Evolutionary conservation across 2,329 filamentous ascomycete genomes (phyloP).

Genomic region (Alternaria sp.): DNA sequence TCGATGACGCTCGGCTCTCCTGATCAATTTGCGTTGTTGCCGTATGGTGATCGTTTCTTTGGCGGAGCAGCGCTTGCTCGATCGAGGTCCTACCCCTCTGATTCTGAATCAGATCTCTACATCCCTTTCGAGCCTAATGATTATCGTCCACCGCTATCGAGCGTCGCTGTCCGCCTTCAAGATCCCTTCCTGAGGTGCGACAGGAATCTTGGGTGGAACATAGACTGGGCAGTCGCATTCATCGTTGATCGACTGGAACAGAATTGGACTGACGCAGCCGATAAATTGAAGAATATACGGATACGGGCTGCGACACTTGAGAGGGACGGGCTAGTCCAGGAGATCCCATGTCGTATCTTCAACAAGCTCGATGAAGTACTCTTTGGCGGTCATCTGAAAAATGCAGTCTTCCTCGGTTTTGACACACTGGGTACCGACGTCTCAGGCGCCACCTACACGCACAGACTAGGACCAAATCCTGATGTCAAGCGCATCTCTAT

Average conservation of each 20-base stretch:
- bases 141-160: slow-evolving; percentile 8
- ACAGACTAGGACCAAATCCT: slow-evolving; percentile 33
- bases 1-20: slow-evolving; percentile 23
- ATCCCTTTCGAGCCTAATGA: slow-evolving; percentile 1
- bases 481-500: slow-evolving; percentile 47
- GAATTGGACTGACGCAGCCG: slow-evolving; percentile 23
- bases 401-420: slow-evolving; percentile 47
- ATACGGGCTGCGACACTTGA: slow-evolving; percentile 19
- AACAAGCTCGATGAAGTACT: slow-evolving; percentile 44
- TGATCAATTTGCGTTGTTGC: slow-evolving; percentile 7
- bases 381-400: slow-evolving; percentile 48
- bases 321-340: slow-evolving; percentile 20
- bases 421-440: slow-evolving; percentile 28
- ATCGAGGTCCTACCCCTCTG: slow-evolving; percentile 18
- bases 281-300: slow-evolving; percentile 25
- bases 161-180: slow-evolving; percentile 19
- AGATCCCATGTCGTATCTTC: slow-evolving; percentile 46
- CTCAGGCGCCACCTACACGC: slow-evolving; percentile 47
- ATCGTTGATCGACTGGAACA: slow-evolving; percentile 41
- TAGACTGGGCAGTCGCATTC: slow-evolving; percentile 53
- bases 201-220: slow-evolving; percentile 47
- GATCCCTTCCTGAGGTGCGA: slow-evolving; percentile 29
- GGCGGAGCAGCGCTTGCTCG: slow-evolving; percentile 2
- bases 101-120: slow-evolving; percentile 26
- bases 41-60: slow-evolving; percentile 16